Percentiles rank a stretch among this genome's conserved stretches.
phyloP scores from a whole-genome alignment of 2,329 filamentous ascomycete species.

The Raffaelea ambrosiae region DNA sequence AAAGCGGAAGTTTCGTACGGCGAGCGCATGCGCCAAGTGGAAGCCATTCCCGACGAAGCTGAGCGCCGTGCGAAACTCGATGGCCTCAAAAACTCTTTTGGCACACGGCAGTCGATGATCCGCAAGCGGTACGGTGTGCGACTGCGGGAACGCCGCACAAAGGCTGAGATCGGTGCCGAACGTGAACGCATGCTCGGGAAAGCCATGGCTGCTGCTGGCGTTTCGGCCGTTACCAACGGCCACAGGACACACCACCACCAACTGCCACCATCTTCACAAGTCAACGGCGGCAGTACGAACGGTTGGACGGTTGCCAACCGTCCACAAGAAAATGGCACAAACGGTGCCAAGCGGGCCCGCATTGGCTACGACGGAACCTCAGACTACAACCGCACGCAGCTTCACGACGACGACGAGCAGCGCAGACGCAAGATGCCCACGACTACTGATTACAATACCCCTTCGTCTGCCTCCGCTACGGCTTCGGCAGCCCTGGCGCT shows the following conservation, averaged over 20 bases:
- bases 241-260: background rate
- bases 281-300: constrained; percentile 1
- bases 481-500: background rate
- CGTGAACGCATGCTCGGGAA: constrained; percentile 26
- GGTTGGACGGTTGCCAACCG: background rate
- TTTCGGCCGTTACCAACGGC: background rate
- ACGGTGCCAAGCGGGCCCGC: constrained; percentile 19
- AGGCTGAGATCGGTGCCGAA: constrained; percentile 35
- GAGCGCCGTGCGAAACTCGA: constrained; percentile 25
- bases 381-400: too few species aligned
- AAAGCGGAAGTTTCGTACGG: constrained; percentile 29
- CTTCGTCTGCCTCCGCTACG: background rate
- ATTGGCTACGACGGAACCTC: constrained; percentile 8
- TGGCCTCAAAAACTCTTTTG: constrained; percentile 42
- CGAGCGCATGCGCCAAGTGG: constrained; percentile 32
- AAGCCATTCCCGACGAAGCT: constrained; percentile 24
- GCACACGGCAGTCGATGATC: constrained; percentile 47
- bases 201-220: constrained; percentile 11
- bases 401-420: background rate
- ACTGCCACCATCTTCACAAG: background rate
- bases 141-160: constrained; percentile 39
- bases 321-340: constrained; percentile 10
- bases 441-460: background rate
- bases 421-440: background rate
- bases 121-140: constrained; percentile 51